A percentile compares a stretch with the other conserved stretches of the same genome.
phyloP scores from a whole-genome alignment of 2,329 filamentous ascomycete species.

The Orbilia oligospora region DNA sequence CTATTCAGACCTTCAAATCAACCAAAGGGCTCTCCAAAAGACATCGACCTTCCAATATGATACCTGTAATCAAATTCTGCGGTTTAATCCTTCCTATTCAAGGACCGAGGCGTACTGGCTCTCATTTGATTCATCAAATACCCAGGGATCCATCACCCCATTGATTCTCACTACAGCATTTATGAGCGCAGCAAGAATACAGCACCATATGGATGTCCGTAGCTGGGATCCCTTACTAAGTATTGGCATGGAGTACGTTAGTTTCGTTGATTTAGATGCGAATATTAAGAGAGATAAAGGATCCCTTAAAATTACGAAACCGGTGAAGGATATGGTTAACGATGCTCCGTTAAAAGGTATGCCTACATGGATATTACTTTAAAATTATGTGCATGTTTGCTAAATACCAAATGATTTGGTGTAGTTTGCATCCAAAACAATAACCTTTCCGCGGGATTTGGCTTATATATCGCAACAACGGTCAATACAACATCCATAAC shows the following conservation, averaged over 20 bases:
- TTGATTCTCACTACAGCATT: background rate
- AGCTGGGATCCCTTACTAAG: conserved; percentile 12
- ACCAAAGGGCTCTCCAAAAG: background rate
- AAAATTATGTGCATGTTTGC: background rate
- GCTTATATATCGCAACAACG: background rate
- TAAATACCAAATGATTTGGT: background rate
- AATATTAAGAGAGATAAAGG: background rate
- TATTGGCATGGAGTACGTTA: conserved; percentile 20
- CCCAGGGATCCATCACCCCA: background rate
- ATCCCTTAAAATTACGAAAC: background rate
- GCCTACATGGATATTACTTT: background rate
- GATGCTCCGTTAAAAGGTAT: too few species aligned
- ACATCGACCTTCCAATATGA: conserved; percentile 5
- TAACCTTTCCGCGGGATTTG: conserved; percentile 4
- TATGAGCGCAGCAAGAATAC: background rate
- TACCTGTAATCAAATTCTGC: conserved; percentile 12
- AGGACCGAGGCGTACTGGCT: conserved; percentile 2
- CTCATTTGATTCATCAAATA: conserved; percentile 1
- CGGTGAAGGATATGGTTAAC: background rate
- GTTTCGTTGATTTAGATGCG: background rate
- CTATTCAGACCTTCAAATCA: conserved; percentile 16
- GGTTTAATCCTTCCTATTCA: conserved; percentile 1
- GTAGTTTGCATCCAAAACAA: conserved; percentile 6
- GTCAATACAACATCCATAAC: conserved; percentile 6
- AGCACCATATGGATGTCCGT: conserved; percentile 14